Percentiles rank a stretch among this genome's conserved stretches.
Evolutionary conservation across 2,329 filamentous ascomycete species (phyloP).

Genomic region (Elsinoe perseae): DNA sequence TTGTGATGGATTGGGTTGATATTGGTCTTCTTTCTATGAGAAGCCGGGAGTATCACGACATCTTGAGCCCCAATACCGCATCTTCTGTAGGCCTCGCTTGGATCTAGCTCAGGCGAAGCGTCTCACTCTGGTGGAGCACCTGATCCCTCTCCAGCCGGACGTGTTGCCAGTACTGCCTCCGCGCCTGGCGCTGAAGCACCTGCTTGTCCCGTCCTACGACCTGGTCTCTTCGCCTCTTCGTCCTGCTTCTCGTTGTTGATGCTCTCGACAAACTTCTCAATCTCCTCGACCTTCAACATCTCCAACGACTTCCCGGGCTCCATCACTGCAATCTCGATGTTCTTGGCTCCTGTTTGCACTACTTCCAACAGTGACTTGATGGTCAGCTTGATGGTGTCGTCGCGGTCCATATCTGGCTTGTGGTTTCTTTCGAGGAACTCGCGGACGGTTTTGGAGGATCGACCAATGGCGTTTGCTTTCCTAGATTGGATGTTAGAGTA

Average conservation of each 20-base stretch:
- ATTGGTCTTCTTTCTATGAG: no score
- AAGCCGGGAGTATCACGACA: no score
- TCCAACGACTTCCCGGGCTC: constrained; percentile 83
- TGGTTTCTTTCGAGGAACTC: constrained; percentile 99
- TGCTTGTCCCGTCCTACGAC: constrained; percentile 41
- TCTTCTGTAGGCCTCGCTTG: no score
- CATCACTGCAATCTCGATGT: constrained; percentile 99
- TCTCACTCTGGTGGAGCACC: constrained; percentile 20
- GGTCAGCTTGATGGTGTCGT: constrained; percentile 90
- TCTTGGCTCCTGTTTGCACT: constrained; percentile 97
- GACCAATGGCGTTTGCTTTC: constrained; percentile 98
- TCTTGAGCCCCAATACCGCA: no score
- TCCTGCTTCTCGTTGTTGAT: constrained; percentile 99
- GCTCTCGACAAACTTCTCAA: constrained; percentile 94
- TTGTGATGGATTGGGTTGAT: no score
- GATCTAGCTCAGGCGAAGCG: neutral
- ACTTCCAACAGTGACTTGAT: constrained; percentile 98
- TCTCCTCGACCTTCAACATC: constrained; percentile 91
- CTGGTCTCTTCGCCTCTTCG: constrained; percentile 94
- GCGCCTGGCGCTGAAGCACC: constrained; percentile 22
- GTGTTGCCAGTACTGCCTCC: constrained; percentile 30
- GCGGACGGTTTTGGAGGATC: constrained; percentile 96
- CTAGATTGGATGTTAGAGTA: constrained; percentile 41
- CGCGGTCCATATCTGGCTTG: constrained; percentile 94
- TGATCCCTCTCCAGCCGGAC: constrained; percentile 30